These are phyloP conservation scores for Kingdonia uniflora DNA, from an alignment of 164 flowering plant genomes.

Conservation along the genomic window DNA sequence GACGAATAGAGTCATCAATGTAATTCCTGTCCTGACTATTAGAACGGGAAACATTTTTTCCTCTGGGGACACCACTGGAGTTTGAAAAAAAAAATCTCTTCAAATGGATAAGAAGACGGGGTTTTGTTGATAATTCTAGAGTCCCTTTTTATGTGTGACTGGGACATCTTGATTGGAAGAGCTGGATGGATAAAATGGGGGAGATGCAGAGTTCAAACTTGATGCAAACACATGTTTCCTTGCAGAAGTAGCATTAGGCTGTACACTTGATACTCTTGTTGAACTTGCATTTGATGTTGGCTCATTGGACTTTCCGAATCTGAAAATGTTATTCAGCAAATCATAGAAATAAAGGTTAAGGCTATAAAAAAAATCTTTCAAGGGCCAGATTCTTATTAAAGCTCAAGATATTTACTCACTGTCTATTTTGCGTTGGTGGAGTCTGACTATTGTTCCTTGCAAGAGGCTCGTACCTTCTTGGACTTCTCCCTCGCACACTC, in stretches of 20 bases:
- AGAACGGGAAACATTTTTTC: constrained; percentile 43
- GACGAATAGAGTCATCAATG: constrained; percentile 33
- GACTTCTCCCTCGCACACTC: constrained; percentile 77
- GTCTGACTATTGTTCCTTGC: constrained; percentile 25
- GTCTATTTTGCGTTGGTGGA: constrained; percentile 39
- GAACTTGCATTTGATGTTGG: constrained; percentile 28
- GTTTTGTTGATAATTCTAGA: constrained; percentile 30
- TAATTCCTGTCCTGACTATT: constrained; percentile 39
- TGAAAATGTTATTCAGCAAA: constrained; percentile 9
- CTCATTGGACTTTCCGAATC: constrained; percentile 48
- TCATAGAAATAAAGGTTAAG: not conserved
- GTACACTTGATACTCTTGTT: constrained; percentile 31
- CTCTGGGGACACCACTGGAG: constrained; percentile 32
- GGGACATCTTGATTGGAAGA: constrained; percentile 58
- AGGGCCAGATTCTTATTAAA: not conserved
- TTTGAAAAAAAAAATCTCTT: constrained; percentile 30
- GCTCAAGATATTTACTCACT: constrained; percentile 1
- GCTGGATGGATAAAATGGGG: constrained; percentile 94
- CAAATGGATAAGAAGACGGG: constrained; percentile 16
- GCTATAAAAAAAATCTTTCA: not conserved
- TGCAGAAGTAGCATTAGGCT: constrained; percentile 27
- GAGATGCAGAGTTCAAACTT: constrained; percentile 80
- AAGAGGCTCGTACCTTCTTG: constrained; percentile 55
- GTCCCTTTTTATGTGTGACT: constrained; percentile 40
- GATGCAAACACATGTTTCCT: constrained; percentile 54